Evolutionary conservation across 371 early-diverging fungal genomes (phyloP), one percentile per base, ranked within the genome.

Genomic region (Mortierella sp.): DNA sequence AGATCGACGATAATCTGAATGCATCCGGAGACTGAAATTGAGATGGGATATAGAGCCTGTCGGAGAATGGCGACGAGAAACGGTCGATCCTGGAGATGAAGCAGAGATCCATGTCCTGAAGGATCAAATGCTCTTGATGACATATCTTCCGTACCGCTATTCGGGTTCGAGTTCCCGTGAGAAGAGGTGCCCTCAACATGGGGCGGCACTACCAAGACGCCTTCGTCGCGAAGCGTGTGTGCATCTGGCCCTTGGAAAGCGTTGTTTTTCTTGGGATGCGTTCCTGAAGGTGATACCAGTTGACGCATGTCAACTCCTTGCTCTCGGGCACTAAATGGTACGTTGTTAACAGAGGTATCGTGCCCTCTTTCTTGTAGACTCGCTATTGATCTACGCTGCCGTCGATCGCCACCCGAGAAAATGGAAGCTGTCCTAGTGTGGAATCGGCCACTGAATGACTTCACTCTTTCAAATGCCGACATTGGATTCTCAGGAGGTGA

Each of bases 1-100:
- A 76, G 30, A 21, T 76, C 78, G 26, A 61, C 78, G 52, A 76
- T 57, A 19, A 69, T 65, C 23, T 76, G 78, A 21, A 76, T 37
- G 32, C 70, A 70, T 30, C 78, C 78, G 7, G 65, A 69, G 8
- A 69, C 14, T 17, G 70, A 60, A 34, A 76, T 76, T 2, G 78
- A 55, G 28, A 76, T 57, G 15, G 78, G 78, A 26, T 76, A 76
- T 1, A 76, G 42, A 15, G 78, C 60, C 31, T 69, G 78, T 24
- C 78, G 78, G n/a, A 76, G 48, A 31, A 76, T 69, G 27, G 78
- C 78, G 12, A 62, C 23, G 6, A 65, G 31, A 47, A 70, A 69
- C 41, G 61, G 34, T 7, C 55, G 34, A n/a, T 69, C 65, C 6
- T 51, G 56, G 19, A 52, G 39, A 12, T 50, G 61, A 19, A 42